Evolutionary conservation across 495 filamentous ascomycete species (phyloP), one percentile per base, ranked within the genome.

Genomic region (Amniculicola lignicola): DNA sequence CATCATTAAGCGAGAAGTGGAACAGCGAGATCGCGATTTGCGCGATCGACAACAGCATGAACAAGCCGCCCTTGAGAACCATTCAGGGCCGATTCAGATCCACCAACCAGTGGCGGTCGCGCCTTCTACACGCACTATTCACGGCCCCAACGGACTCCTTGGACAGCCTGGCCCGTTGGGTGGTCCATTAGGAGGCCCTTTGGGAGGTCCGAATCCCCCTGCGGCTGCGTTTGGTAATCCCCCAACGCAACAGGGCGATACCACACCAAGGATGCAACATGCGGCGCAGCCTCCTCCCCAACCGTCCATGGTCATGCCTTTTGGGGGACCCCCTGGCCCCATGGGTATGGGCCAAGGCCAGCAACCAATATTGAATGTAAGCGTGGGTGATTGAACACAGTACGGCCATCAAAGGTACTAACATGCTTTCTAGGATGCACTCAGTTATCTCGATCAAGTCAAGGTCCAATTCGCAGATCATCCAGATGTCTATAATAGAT

Each of bases 401-500:
- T n/a, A n/a, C n/a, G n/a, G n/a, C n/a, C n/a, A n/a, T n/a, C n/a
- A n/a, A n/a, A n/a, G n/a, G n/a, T 36, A 28, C 69, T 73, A 65
- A 71, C 57, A 36, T 29, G 18, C 16, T 35, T 51, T 9, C 67
- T n/a, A 94, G 89, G 93, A 98, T 76, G 93, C 93, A 15, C 78
- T 99, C 12, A 96, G 89, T 69, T 99, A 99, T 69, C 79, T 99
- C 29, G 93, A 99, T 69, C 94, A 97, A 68, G 93, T 99, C 54
- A 99, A 99, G 72, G 92, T 96, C 40, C 90, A 95, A 61, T 99
- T 99, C 63, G 85, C 89, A 47, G 90, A 96, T 50, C 89, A 95
- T 61, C 92, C 93, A 7, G 94, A 99, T 69, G 93, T 99, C 1
- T 99, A 99, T 66, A 99, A 99, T 68, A 82, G 86, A 18, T 99